Base-by-base conservation (phyloP, 2,329 filamentous ascomycete species). In the Zymoseptoria crescenta region DNA sequence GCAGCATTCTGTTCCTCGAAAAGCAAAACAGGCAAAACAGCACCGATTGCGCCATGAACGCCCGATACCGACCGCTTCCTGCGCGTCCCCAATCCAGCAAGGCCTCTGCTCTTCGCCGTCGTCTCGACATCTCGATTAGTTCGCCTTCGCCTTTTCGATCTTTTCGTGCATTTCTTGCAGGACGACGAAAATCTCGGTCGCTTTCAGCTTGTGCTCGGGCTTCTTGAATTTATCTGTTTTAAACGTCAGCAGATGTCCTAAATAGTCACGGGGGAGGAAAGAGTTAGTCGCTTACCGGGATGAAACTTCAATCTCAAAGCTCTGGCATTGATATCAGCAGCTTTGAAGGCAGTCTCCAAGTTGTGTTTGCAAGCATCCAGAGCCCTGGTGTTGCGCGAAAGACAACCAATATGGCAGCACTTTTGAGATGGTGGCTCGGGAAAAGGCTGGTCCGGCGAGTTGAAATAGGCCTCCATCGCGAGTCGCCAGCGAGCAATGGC, bases 91-190 rank as follows among this genome's bases (percentile, higher is more conserved):
- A 81, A 86, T 58, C 79, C 52, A 61, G 83, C 79, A 2, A 83
- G 68, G 64, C 76, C 77, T 56, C 73, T 75, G 63, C 84, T 85
- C 65, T 85, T 79, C 4, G 80, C 72, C 61, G 82, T 77, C 29
- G 29, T 30, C 10, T 8, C 29, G 3, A 79, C 76, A 19, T 84
- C 82, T 6, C 10, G 29, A 10, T 10, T 45, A 45, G 7, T 13
- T 45, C 35, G 35, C 52, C 45, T 51, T n/a, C 56, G 29, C 24
- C 30, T 45, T 50, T 35, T 45, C 35, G 4, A 45, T n/a, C 2
- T 45, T 45, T 2, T 45, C 35, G 13, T 45, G 35, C 35, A 45
- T 45, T 16, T 13, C 4, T 4, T 45, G 35, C 4, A 58, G 21
- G 8, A 58, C 52, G 7, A 51, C 52, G 29, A 58, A 58, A 13